Conservation (phyloP, 108 stramenopile genomes). For the Hondaea fermentalgiana region DNA sequence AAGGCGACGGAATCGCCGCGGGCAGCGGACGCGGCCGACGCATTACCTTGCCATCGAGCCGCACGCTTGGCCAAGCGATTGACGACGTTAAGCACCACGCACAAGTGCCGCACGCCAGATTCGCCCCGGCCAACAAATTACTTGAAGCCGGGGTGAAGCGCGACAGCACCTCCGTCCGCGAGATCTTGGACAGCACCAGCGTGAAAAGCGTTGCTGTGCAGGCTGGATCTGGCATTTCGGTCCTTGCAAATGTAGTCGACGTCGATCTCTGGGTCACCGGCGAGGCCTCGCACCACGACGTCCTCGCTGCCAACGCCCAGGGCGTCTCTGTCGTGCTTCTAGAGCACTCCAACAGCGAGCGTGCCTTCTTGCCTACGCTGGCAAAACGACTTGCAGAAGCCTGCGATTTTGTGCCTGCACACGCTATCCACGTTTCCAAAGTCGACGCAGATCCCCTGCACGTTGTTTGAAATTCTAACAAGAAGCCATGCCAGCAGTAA, state of each 20-base stretch:
- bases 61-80: neutral
- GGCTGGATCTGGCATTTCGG: neutral
- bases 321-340: neutral
- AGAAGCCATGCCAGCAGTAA: no score
- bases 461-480: neutral
- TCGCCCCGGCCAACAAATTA: neutral
- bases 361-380: neutral
- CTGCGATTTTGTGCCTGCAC: neutral
- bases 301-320: neutral
- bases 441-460: constrained; percentile 9
- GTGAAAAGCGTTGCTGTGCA: neutral
- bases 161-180: neutral
- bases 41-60: neutral
- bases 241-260: neutral
- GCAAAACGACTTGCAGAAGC: neutral
- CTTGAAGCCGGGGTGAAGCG: neutral
- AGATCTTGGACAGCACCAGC: neutral
- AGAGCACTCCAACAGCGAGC: constrained; percentile 23
- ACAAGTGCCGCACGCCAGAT: neutral
- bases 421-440: neutral
- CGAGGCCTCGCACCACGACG: constrained; percentile 18
- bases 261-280: constrained; percentile 12
- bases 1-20: neutral
- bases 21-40: neutral
- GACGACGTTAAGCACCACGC: neutral